A percentile compares a stretch with the other conserved stretches of the same genome.
Conservation (phyloP, 2,329 filamentous ascomycete species). For the Penicillium aurantiogriseum region DNA sequence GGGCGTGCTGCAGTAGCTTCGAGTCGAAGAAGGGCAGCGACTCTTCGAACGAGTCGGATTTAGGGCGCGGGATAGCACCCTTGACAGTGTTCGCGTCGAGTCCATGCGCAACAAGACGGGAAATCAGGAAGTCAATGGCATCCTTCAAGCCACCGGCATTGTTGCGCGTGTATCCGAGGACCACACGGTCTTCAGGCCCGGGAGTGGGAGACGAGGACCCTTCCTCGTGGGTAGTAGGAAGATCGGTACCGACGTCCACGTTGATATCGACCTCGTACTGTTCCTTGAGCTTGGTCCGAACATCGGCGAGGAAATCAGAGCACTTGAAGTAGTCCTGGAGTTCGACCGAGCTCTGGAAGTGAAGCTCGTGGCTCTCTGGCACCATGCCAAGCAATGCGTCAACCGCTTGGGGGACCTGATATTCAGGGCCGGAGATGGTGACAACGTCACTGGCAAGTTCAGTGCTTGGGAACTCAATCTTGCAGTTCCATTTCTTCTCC, state of each 20-base stretch:
- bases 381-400: conserved; percentile 98
- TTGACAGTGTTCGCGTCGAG: conserved; percentile 86
- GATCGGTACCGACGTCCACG: conserved; percentile 54
- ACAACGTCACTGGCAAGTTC: conserved; percentile 96
- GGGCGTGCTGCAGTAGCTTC: conserved; percentile 90
- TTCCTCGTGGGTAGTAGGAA: conserved; percentile 27
- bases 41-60: conserved; percentile 98
- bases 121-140: conserved; percentile 90
- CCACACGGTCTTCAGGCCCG: conserved; percentile 54
- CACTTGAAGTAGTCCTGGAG: conserved; percentile 81
- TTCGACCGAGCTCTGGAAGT: conserved; percentile 72
- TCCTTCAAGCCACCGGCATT: conserved; percentile 94
- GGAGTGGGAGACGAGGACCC: conserved; percentile 46
- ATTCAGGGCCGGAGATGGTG: conserved; percentile 92
- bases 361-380: conserved; percentile 88
- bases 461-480: conserved; percentile 96
- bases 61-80: conserved; percentile 93
- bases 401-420: conserved; percentile 94
- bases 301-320: conserved; percentile 73
- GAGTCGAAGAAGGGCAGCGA: conserved; percentile 96
- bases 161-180: conserved; percentile 89
- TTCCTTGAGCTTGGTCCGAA: conserved; percentile 78
- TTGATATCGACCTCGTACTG: conserved; percentile 90
- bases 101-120: conserved; percentile 80
- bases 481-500: conserved; percentile 99